phyloP scores from a whole-genome alignment of 1,284 basidiomycete species.

The Testicularia cyperi region DNA sequence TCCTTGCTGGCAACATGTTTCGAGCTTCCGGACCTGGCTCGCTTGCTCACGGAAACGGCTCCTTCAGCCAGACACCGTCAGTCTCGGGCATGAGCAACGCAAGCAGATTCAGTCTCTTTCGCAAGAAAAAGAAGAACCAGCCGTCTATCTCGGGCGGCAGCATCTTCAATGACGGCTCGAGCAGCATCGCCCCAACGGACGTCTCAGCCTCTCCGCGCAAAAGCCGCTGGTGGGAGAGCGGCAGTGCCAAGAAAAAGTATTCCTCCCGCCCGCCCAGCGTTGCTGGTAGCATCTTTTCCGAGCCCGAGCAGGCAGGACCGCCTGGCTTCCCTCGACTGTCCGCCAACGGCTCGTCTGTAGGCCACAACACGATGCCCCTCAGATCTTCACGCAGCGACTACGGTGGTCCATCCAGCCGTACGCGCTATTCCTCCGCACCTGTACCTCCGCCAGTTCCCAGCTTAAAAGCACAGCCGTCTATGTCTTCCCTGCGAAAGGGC shows the following conservation, averaged over 20 bases:
- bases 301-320: conserved; percentile 22
- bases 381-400: conserved; percentile 45
- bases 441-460: conserved; percentile 26
- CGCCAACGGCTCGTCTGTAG: too few relatives aligned
- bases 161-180: conserved; percentile 35
- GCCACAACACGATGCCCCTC: too few relatives aligned
- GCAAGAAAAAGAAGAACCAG: conserved; percentile 18
- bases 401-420: conserved; percentile 19
- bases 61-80: conserved; percentile 26
- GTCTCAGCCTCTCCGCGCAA: conserved; percentile 14
- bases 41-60: conserved; percentile 4
- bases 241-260: conserved; percentile 19
- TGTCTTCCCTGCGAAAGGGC: conserved; percentile 7
- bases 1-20: conserved; percentile 49
- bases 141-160: conserved; percentile 32
- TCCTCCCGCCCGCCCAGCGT: conserved; percentile 39
- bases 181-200: conserved; percentile 32
- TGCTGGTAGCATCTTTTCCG: conserved; percentile 49
- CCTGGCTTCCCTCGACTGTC: conserved; percentile 17
- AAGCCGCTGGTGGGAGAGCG: conserved; percentile 47
- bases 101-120: conserved; percentile 38
- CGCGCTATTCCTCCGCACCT: conserved; percentile 9
- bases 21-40: conserved; percentile 14
- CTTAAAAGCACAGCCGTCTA: conserved; percentile 19
- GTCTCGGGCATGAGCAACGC: conserved; percentile 39